Evolutionary conservation across 371 early-diverging fungal genomes (phyloP).

Genomic region (Massospora cicadina): DNA sequence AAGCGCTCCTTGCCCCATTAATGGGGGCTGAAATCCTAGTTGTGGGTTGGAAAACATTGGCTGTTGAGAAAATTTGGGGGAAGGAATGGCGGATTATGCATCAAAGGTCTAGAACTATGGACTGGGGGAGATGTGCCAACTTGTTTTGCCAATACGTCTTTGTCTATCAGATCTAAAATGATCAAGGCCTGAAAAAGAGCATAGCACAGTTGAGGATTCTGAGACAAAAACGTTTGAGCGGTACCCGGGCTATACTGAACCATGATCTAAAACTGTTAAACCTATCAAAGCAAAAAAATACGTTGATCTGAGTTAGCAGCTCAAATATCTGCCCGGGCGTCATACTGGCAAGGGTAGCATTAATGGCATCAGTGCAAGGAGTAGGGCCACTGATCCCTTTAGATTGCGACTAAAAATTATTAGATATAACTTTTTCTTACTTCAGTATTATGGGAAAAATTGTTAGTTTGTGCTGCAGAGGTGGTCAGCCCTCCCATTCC

Average conservation of each 20-base stretch:
- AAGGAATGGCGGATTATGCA: background rate
- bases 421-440: background rate
- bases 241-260: constrained; percentile 41
- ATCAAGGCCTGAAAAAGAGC: constrained; percentile 72
- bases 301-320: constrained; percentile 60
- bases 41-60: background rate
- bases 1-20: background rate
- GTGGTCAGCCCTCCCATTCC: too few relatives aligned
- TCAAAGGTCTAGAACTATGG: background rate
- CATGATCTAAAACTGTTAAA: constrained; percentile 13
- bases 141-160: constrained; percentile 15
- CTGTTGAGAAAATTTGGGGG: background rate
- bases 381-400: background rate
- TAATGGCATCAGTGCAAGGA: constrained; percentile 1
- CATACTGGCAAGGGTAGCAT: constrained; percentile 31
- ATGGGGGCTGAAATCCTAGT: background rate
- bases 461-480: background rate
- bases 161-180: constrained; percentile 66
- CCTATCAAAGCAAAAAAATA: constrained; percentile 16
- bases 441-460: background rate
- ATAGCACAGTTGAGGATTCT: constrained; percentile 72
- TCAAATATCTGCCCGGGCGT: constrained; percentile 48
- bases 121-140: constrained; percentile 26
- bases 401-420: background rate
- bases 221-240: constrained; percentile 39